A percentile compares a stretch with the other conserved stretches of the same genome.
These are phyloP conservation scores for Neopestalotiopsis rosae DNA, from an alignment of 2,329 filamentous ascomycete species.

Conservation along the genomic window DNA sequence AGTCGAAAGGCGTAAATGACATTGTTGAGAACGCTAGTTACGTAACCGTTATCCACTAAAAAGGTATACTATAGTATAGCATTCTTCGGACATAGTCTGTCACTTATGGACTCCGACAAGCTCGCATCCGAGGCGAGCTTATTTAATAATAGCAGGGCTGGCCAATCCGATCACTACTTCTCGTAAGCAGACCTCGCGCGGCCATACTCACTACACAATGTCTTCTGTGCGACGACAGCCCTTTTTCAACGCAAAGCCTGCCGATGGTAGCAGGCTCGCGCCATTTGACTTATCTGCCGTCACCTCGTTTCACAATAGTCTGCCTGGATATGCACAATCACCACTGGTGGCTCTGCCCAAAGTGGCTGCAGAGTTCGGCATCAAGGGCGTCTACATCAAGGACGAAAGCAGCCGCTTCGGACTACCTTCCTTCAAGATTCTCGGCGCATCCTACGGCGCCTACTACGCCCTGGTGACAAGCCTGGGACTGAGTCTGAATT, in stretches of 20 bases:
- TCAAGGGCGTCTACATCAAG: constrained; percentile 68
- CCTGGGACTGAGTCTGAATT: constrained; percentile 43
- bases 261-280: not conserved
- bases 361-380: constrained; percentile 62
- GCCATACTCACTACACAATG: not conserved
- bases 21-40: not conserved
- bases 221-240: not conserved
- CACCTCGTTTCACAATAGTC: constrained; percentile 59
- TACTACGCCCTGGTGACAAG: constrained; percentile 55
- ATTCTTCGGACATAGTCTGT: not conserved
- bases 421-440: constrained; percentile 79
- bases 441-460: constrained; percentile 78
- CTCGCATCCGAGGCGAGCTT: not conserved
- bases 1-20: not conserved
- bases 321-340: constrained; percentile 63
- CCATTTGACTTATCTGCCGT: not conserved
- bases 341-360: constrained; percentile 55
- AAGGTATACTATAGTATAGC: not conserved
- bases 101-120: not conserved
- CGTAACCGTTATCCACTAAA: not conserved
- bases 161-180: not conserved
- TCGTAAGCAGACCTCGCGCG: not conserved
- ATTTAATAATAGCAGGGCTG: not conserved
- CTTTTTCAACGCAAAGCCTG: not conserved
- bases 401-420: constrained; percentile 73